Percentiles rank a stretch among this genome's conserved stretches.
These are phyloP conservation scores for Komagataella mondaviorum DNA, from an alignment of 805 yeast genomes.

Conservation along the genomic window DNA sequence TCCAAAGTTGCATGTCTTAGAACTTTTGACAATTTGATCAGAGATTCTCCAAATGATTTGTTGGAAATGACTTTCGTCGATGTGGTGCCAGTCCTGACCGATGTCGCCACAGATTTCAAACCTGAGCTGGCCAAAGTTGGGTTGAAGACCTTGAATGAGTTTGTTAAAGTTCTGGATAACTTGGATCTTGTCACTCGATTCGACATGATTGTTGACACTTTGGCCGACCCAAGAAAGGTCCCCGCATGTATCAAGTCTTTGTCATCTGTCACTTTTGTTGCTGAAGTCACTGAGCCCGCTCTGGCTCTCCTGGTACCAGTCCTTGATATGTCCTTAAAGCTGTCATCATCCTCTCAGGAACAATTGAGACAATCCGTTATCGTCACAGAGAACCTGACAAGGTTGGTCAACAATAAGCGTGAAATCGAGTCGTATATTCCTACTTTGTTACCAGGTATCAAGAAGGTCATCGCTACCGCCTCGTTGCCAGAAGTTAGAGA, in stretches of 20 bases:
- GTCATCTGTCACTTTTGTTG: constrained; percentile 91
- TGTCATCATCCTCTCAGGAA: constrained; percentile 86
- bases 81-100: constrained; percentile 76
- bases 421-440: constrained; percentile 88
- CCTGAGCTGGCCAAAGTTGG: constrained; percentile 91
- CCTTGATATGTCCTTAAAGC: constrained; percentile 74
- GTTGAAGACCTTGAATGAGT: constrained; percentile 49
- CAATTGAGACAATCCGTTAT: constrained; percentile 94
- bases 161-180: constrained; percentile 79
- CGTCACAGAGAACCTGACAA: constrained; percentile 88
- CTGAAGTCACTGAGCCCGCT: constrained; percentile 97
- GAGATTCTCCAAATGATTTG: constrained; percentile 73
- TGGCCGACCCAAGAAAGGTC: constrained; percentile 82
- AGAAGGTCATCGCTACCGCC: constrained; percentile 79
- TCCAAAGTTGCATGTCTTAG: constrained; percentile 29
- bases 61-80: constrained; percentile 69
- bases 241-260: constrained; percentile 81
- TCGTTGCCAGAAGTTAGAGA: constrained; percentile 95
- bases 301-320: constrained; percentile 85
- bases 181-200: constrained; percentile 82
- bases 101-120: constrained; percentile 87
- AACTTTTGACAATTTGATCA: constrained; percentile 58
- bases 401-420: constrained; percentile 85
- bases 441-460: constrained; percentile 77
- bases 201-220: constrained; percentile 73